Base-by-base conservation (phyloP, 2,329 filamentous ascomycete species). In the Hyphodiscus sp. region DNA sequence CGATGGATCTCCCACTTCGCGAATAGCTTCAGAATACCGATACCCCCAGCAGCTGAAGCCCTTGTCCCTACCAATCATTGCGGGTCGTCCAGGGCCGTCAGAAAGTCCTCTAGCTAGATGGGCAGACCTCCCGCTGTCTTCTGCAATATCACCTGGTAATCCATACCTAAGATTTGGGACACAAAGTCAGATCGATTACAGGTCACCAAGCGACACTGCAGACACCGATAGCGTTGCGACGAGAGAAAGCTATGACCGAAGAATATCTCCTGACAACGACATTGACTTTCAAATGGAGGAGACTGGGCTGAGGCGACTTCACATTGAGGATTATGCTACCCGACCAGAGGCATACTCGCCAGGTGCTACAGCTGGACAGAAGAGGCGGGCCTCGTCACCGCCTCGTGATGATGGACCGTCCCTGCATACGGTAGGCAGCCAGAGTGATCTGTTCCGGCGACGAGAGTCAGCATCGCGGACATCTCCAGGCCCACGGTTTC, bases 211-310 rank as follows among this genome's bases (percentile, higher is more conserved):
- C 49, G 67, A 69, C 44, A 60, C 53, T 18, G 53, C 55, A 41
- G 67, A 68, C 20, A 62, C 55, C 15, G 65, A 67, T 29, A 77
- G 76, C 56, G 60, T 78, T 42, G 70, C 74, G 16, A 75, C 79
- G 16, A 74, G 81, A 53, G 79, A 81, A 46, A 84, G 80, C 65
- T 83, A 84, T 69, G 83, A 86, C 59, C 79, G 81, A 49, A 74
- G 76, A 57, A 71, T 77, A 20, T 66, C 62, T 49, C 61, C 61
- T 18, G 66, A 68, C n/a, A 58, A 62, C 38, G 68, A 70, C 50
- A 57, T 58, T 38, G 77, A 80, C 19, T 74, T 77, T 57, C 69
- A 67, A 49, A 76, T 78, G 74, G 78, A 82, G 59, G 79, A 81
- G 53, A 74, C 72, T 69, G 73, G 57, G 70, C 75, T 74, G 69